Base-by-base conservation (phyloP, 495 filamentous ascomycete genomes). In the Lentithecium fluviatile region DNA sequence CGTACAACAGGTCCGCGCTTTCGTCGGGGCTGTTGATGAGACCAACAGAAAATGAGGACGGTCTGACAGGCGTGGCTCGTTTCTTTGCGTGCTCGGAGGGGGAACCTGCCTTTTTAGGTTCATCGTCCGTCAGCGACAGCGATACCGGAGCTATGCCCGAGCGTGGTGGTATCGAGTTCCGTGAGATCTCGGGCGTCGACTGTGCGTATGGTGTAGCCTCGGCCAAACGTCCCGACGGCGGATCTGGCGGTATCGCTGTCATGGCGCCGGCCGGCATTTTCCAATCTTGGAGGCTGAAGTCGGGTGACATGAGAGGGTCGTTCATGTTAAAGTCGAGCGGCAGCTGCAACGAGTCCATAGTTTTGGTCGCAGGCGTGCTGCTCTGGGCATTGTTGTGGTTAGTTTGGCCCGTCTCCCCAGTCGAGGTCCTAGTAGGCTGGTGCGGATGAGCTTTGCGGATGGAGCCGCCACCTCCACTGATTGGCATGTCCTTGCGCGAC, bases 1-100 rank as follows among this genome's bases (percentile, higher is more conserved):
- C 91, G 67, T 96, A 96, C 21, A 95, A 74, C 60, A 90, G 77
- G 68, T 95, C 91, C 8, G 84, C 84, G 58, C 84, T 85, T 64
- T 93, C 90, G 50, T 85, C 80, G 12, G 88, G 86, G 43, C 73
- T 64, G 45, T 37, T 64, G 45, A 73, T 69, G 6, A 71, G 65
- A 37, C 75, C 70, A 10, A 75, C 56, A 2, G 70, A 72, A 75
- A 84, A 59, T 70, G 79, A 64, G 71, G 72, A 70, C 37, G 69
- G 60, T 19, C 72, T 48, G 2, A 62, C 57, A 15, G 71, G 70
- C 15, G 56, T 67, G n/a, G 53, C 53, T 36, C 57, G 32, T 45
- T 70, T 70, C 46, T 55, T 70, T n/a, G 25, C 47, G 11, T 48
- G 51, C n/a, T 70, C 61, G 2, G 54, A 53, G 1, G 68, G 68